Evolutionary conservation across 768 basidiomycete genomes (phyloP).

Genomic region (Scleroderma bovista): DNA sequence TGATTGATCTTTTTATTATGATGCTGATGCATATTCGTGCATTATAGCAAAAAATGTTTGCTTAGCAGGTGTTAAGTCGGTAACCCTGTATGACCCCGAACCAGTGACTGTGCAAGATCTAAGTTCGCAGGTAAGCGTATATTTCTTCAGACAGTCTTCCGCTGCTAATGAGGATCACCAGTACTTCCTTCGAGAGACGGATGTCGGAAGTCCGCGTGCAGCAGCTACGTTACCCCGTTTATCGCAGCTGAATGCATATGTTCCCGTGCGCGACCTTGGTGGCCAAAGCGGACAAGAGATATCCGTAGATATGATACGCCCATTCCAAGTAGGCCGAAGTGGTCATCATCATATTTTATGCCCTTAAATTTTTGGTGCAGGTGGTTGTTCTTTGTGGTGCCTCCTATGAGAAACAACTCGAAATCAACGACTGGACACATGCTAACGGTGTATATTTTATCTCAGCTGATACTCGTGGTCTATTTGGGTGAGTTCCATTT

Average conservation of each 20-base stretch:
- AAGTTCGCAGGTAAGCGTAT: conserved; percentile 68
- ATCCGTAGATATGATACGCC: conserved; percentile 72
- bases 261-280: conserved; percentile 85
- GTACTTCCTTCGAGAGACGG: conserved; percentile 90
- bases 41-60: conserved; percentile 80
- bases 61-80: conserved; percentile 95
- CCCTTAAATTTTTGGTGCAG: conserved; percentile 34
- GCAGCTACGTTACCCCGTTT: conserved; percentile 82
- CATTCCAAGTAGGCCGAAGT: conserved; percentile 70
- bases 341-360: background rate
- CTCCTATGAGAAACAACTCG: conserved; percentile 75
- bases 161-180: conserved; percentile 25
- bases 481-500: conserved; percentile 71
- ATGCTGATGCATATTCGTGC: conserved; percentile 13
- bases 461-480: conserved; percentile 83
- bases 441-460: conserved; percentile 87
- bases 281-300: conserved; percentile 74
- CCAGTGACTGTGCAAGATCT: conserved; percentile 85
- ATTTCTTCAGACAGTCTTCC: conserved; percentile 9
- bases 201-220: conserved; percentile 85
- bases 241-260: conserved; percentile 93
- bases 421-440: conserved; percentile 96
- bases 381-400: conserved; percentile 86
- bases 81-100: conserved; percentile 92
- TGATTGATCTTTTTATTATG: background rate